Conservation (phyloP, 2,329 filamentous ascomycete genomes). For the Monosporascus sp. region DNA sequence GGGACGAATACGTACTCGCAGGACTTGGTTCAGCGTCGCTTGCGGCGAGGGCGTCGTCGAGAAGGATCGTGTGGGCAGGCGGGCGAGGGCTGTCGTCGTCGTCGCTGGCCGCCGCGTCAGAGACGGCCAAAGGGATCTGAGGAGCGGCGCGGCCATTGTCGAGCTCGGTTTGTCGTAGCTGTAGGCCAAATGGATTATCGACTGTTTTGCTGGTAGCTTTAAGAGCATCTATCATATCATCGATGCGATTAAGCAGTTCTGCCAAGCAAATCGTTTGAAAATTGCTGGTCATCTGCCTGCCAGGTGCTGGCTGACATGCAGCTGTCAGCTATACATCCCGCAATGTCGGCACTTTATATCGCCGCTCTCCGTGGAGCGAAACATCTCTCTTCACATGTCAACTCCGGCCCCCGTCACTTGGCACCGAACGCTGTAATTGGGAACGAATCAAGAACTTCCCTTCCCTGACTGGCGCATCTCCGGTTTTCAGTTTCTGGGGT, state of each 20-base stretch:
- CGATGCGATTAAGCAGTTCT: not conserved
- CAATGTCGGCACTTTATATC: not conserved
- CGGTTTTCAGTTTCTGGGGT: not conserved
- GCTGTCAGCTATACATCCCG: not conserved
- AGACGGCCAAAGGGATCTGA: constrained; percentile 25
- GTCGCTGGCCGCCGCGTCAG: constrained; percentile 27
- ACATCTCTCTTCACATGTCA: not conserved
- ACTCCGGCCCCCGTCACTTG: not conserved
- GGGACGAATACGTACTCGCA: constrained; percentile 40
- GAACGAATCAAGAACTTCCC: not conserved
- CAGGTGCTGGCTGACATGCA: not conserved
- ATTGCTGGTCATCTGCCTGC: not conserved
- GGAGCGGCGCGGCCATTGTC: constrained; percentile 25
- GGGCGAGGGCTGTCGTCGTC: constrained; percentile 17
- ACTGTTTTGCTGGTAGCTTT: not conserved
- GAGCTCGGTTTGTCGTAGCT: not conserved
- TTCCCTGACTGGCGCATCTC: not conserved
- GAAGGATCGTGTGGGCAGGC: constrained; percentile 40
- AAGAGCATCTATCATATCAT: not conserved
- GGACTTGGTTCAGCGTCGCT: constrained; percentile 70
- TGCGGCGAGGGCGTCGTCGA: constrained; percentile 51
- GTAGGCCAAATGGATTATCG: not conserved
- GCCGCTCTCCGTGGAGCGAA: not conserved
- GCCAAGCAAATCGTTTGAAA: not conserved
- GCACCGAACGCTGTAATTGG: not conserved